phyloP scores from a whole-genome alignment of 1,139 yeast species.

The Candida gigantensis region DNA sequence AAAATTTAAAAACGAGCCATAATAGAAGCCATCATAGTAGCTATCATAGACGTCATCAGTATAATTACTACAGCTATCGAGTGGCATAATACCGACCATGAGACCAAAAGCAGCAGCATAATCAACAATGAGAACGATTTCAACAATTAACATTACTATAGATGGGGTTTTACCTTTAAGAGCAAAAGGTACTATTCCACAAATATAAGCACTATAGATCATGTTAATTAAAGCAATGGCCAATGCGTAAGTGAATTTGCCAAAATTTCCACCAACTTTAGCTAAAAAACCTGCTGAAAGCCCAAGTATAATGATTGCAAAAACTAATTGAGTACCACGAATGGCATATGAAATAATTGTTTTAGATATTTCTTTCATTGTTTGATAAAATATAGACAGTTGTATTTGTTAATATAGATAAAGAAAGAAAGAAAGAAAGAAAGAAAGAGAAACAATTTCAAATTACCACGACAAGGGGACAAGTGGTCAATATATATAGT shows the following conservation, averaged over 20 bases:
- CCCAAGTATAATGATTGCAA: slow-evolving; percentile 26
- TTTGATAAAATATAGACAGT: not conserved
- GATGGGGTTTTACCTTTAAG: slow-evolving; percentile 16
- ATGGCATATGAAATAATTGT: slow-evolving; percentile 8
- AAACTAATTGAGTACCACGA: slow-evolving; percentile 22
- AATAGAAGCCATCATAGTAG: not conserved
- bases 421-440: not conserved
- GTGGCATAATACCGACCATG: slow-evolving; percentile 27
- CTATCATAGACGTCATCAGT: too few species aligned
- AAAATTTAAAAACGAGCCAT: too few species aligned
- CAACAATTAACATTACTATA: slow-evolving; percentile 21
- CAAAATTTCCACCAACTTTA: slow-evolving; percentile 10
- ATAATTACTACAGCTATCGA: slow-evolving; percentile 18
- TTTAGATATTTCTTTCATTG: too few species aligned
- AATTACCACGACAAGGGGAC: too few species aligned
- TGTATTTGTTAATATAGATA: not conserved
- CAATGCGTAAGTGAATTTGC: slow-evolving; percentile 22
- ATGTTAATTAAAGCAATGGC: slow-evolving; percentile 25
- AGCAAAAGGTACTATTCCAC: slow-evolving; percentile 14
- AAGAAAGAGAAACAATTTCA: too few species aligned
- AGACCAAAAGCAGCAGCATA: slow-evolving; percentile 29
- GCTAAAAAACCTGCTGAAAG: slow-evolving; percentile 26
- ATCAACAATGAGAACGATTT: slow-evolving; percentile 23
- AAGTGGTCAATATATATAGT: too few species aligned
- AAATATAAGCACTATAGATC: slow-evolving; percentile 25